Percentiles rank a stretch among this genome's conserved stretches.
These are phyloP conservation scores for Arctostaphylos glauca DNA, from an alignment of 148 eudicot genomes.

Conservation along the genomic window DNA sequence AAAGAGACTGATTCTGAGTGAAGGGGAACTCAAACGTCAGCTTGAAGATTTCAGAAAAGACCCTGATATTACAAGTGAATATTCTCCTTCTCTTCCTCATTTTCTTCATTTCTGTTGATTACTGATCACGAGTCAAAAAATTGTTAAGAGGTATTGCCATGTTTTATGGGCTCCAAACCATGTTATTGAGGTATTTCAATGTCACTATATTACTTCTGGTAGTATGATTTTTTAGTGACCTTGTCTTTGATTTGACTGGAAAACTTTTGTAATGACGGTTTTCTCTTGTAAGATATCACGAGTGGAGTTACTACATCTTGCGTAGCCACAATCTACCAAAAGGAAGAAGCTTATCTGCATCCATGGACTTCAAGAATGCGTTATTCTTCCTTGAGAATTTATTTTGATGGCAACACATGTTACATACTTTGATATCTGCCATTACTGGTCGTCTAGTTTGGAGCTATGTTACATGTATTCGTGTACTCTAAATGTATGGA, in stretches of 20 bases:
- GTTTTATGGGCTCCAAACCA: background rate
- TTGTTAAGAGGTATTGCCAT: background rate
- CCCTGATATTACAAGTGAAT: conserved; percentile 68
- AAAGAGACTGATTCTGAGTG: conserved; percentile 65
- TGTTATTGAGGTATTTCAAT: background rate
- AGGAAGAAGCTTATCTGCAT: background rate
- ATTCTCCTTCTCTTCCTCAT: conserved; percentile 16
- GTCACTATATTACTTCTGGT: background rate
- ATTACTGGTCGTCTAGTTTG: background rate
- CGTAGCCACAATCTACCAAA: background rate
- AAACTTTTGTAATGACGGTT: background rate
- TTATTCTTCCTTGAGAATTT: background rate
- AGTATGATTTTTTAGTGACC: background rate
- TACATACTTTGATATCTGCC: background rate
- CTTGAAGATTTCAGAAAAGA: conserved; percentile 69
- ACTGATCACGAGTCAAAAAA: background rate
- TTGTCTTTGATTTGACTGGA: conserved; percentile 1
- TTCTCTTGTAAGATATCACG: background rate
- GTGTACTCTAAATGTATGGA: background rate
- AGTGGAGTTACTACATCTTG: background rate
- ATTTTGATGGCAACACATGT: background rate
- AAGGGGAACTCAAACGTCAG: conserved; percentile 73
- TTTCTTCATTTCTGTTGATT: background rate
- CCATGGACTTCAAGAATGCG: background rate
- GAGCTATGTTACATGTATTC: background rate